phyloP scores from a whole-genome alignment of 169 alveolate species.

The Cryptosporidium parvum region DNA sequence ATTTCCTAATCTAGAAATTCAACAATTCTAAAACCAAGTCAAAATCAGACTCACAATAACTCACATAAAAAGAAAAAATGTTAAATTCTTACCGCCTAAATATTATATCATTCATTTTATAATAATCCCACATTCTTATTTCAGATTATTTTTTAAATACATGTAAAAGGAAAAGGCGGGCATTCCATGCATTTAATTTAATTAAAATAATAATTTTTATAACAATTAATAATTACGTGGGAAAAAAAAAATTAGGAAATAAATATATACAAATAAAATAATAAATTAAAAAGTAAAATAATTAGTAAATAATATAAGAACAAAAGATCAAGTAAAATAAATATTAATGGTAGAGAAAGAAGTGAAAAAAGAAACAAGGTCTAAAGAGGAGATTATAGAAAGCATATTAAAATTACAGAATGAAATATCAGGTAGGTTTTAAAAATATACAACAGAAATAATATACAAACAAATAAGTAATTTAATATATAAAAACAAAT shows the following conservation, averaged over 20 bases:
- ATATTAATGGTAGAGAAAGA: background rate
- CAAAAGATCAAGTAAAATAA: too few species aligned
- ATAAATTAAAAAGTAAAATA: too few species aligned
- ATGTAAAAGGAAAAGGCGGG: background rate
- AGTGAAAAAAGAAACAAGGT: background rate
- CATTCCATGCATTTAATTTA: background rate
- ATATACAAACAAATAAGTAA: background rate
- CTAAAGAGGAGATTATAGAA: conserved; percentile 14
- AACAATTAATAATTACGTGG: background rate
- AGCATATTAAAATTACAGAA: conserved; percentile 32
- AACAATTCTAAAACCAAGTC: too few species aligned
- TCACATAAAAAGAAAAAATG: background rate
- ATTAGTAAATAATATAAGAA: too few species aligned
- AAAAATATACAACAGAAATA: background rate
- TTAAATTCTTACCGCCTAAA: background rate
- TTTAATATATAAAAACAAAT: background rate
- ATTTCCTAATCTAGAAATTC: too few species aligned
- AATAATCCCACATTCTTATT: background rate
- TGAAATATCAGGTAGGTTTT: conserved; percentile 46
- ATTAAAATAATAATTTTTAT: too few species aligned
- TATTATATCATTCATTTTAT: background rate
- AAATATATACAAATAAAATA: too few species aligned
- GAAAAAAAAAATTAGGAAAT: background rate
- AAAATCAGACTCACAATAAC: too few species aligned
- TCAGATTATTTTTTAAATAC: background rate